These are phyloP conservation scores for Salvia hispanica DNA, from an alignment of 257 asterid genomes.

Conservation along the genomic window DNA sequence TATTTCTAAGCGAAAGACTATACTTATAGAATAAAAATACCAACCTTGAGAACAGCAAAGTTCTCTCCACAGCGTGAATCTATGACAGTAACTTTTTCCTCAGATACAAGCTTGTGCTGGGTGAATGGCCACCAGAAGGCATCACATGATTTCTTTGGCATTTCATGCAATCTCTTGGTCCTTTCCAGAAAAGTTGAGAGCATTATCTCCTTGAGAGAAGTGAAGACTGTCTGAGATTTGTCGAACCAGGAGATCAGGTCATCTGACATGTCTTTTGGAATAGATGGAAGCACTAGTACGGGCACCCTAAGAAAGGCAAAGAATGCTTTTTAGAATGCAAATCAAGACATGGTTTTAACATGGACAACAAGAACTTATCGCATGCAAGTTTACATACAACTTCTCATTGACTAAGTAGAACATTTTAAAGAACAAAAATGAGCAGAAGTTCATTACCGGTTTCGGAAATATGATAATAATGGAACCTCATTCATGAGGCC, in stretches of 20 bases:
- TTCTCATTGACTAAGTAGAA: constrained; percentile 24
- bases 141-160: constrained; percentile 75
- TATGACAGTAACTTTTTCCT: constrained; percentile 80
- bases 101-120: constrained; percentile 84
- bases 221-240: constrained; percentile 61
- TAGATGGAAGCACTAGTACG: constrained; percentile 82
- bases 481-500: constrained; percentile 86
- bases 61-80: constrained; percentile 99
- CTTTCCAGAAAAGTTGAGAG: constrained; percentile 58
- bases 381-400: constrained; percentile 16
- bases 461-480: constrained; percentile 61
- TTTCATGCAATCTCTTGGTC: constrained; percentile 58
- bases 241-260: constrained; percentile 82
- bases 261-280: constrained; percentile 77
- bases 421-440: constrained; percentile 1
- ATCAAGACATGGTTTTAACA: constrained; percentile 5
- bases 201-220: constrained; percentile 79
- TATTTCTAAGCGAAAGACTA: constrained; percentile 8
- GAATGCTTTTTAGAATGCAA: neutral
- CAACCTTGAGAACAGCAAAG: constrained; percentile 81
- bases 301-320: constrained; percentile 64
- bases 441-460: constrained; percentile 51
- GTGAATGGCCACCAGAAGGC: constrained; percentile 99
- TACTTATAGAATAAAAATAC: constrained; percentile 19
- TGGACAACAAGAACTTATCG: constrained; percentile 7